These are phyloP conservation scores for Gynochthodes officinalis DNA, from an alignment of 257 asterid genomes.

Conservation along the genomic window DNA sequence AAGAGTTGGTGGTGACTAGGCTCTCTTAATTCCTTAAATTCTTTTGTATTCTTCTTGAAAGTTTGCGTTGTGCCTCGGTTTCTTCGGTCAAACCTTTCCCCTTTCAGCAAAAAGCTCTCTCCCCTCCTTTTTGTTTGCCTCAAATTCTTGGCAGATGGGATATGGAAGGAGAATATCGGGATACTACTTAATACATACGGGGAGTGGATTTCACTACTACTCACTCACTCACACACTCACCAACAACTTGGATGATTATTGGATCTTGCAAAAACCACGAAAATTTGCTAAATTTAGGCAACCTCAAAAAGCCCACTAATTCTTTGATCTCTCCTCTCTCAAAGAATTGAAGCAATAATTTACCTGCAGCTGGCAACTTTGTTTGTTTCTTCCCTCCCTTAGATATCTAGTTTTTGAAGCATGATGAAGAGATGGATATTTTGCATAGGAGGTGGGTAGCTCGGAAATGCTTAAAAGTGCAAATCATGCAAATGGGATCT, in stretches of 20 bases:
- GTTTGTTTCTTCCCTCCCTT: background rate
- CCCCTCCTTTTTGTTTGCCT: slow-evolving; percentile 31
- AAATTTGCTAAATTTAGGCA: too few relatives aligned
- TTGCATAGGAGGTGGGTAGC: too few relatives aligned
- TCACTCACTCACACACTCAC: slow-evolving; percentile 8
- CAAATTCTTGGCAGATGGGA: slow-evolving; percentile 27
- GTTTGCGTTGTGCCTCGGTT: slow-evolving; percentile 55
- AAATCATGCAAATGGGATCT: slow-evolving; percentile 47
- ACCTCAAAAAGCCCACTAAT: background rate
- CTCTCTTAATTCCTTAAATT: slow-evolving; percentile 1
- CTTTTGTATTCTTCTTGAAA: slow-evolving; percentile 31
- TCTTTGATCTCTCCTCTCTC: background rate
- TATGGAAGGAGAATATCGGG: background rate
- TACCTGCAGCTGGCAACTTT: background rate
- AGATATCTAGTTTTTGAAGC: background rate
- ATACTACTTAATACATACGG: background rate
- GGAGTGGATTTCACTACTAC: too few relatives aligned
- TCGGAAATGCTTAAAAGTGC: too few relatives aligned
- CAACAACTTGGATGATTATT: slow-evolving; percentile 19
- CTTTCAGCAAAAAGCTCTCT: slow-evolving; percentile 9
- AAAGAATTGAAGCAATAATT: background rate
- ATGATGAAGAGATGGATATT: background rate
- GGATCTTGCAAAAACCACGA: slow-evolving; percentile 26
- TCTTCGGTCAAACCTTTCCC: slow-evolving; percentile 62
- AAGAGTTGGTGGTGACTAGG: slow-evolving; percentile 36